Base-by-base conservation (phyloP, 2,329 filamentous ascomycete genomes). In the Calonectria multiphialidica region DNA sequence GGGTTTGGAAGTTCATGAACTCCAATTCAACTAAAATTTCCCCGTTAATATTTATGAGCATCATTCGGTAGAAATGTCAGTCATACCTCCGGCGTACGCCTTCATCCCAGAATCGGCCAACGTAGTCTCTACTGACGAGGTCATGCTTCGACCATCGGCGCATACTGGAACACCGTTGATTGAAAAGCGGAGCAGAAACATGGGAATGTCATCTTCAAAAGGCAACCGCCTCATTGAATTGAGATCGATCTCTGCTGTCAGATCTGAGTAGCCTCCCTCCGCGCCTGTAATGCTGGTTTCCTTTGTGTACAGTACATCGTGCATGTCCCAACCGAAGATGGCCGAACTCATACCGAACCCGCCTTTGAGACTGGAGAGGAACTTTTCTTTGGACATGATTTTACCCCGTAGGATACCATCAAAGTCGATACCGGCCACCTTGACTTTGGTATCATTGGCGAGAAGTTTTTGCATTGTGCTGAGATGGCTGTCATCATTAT, bases 331-430 rank as follows among this genome's bases (percentile, higher is more conserved):
- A 79, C 94, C 94, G 80, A 96, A 96, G 76, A 96, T 90, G 70
- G 95, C 93, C 16, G 93, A 95, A 85, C 94, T 95, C 87, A 96
- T 96, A n/a, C 94, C 94, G 76, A 96, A 96, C 30, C 94, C 94
- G 68, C 93, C 90, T 72, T 90, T 86, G 6, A 91, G 91, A 64
- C 95, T 90, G 10, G 92, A 93, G 37, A 96, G 85, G 82, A 96
- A 96, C 85, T 97, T 96, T 82, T 92, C 92, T 87, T 96, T 95
- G 75, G 93, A 93, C 83, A 96, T 91, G 69, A 96, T 88, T 84
- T 96, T 96, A 63, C 94, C 94, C 42, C 94, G 92, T 63, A 96
- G 85, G 65, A 93, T 89, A 69, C 94, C 94, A 80, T 96, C 94
- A 61, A 94, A 91, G 81, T 96, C 94, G 65, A 95, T 84, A 25